Conservation (phyloP, 352 stramenopile species). For the Globisporangium spiculum region DNA sequence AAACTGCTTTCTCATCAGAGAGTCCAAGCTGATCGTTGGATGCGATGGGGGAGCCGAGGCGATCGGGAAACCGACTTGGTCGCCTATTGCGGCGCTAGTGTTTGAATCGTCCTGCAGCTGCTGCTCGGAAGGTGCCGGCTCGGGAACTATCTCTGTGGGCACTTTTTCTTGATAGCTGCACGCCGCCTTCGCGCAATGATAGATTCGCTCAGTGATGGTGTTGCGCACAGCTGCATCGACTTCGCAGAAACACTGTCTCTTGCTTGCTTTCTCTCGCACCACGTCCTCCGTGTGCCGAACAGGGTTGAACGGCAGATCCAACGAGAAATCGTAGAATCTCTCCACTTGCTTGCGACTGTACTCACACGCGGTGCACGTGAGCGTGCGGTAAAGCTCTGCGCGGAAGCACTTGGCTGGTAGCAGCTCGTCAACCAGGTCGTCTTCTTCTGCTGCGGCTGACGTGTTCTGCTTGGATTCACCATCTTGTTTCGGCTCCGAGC, state of each 20-base stretch:
- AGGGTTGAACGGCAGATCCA: slow-evolving; percentile 66
- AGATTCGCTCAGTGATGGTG: slow-evolving; percentile 37
- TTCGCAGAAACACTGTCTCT: slow-evolving; percentile 65
- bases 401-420: slow-evolving; percentile 78
- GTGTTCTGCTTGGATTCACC: slow-evolving; percentile 12
- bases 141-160: slow-evolving; percentile 1
- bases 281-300: slow-evolving; percentile 13
- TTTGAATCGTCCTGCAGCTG: slow-evolving; percentile 1
- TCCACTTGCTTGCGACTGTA: slow-evolving; percentile 80
- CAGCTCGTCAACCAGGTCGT: slow-evolving; percentile 51
- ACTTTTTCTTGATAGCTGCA: slow-evolving; percentile 66
- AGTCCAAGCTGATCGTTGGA: slow-evolving; percentile 46
- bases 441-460: slow-evolving; percentile 21
- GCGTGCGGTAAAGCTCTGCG: slow-evolving; percentile 66
- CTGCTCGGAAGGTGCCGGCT: background rate
- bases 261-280: slow-evolving; percentile 16
- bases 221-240: slow-evolving; percentile 31
- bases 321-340: slow-evolving; percentile 85
- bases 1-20: slow-evolving; percentile 75
- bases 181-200: slow-evolving; percentile 52
- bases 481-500: slow-evolving; percentile 23
- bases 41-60: slow-evolving; percentile 6
- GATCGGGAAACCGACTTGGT: background rate
- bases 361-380: slow-evolving; percentile 72
- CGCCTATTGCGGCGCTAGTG: background rate